phyloP scores from a whole-genome alignment of 306 rosid species.

The Prunus fruticosa region DNA sequence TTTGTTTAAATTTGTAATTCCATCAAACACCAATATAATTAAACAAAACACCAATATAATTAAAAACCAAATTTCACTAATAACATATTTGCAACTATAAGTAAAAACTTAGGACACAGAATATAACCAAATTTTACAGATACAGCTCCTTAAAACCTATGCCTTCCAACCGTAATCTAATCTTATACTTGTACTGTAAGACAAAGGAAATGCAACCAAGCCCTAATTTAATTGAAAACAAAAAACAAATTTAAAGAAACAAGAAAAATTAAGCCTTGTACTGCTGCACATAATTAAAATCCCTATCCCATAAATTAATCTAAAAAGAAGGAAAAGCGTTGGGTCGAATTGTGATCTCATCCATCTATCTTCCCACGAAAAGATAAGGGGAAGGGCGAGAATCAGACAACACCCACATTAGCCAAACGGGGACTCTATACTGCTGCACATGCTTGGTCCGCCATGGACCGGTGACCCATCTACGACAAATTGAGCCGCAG shows the following conservation, averaged over 20 bases:
- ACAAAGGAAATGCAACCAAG: neutral
- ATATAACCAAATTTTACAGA: neutral
- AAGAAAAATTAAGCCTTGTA: neutral
- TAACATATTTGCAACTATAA: neutral
- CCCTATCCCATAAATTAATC: neutral
- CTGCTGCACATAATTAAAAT: neutral
- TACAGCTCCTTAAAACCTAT: neutral
- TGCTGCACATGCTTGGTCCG: neutral
- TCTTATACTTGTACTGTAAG: neutral
- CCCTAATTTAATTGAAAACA: neutral
- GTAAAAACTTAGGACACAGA: neutral
- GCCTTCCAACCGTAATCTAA: neutral
- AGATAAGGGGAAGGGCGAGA: slow-evolving; percentile 41
- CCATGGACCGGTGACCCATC: neutral
- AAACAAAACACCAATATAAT: neutral
- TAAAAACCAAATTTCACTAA: neutral
- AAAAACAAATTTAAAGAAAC: neutral
- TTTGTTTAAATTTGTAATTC: no score
- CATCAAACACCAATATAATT: no score
- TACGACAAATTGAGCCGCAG: slow-evolving; percentile 29
- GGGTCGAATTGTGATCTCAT: neutral
- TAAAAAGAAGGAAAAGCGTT: neutral
- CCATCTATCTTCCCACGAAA: slow-evolving; percentile 7
- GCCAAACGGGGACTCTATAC: neutral
- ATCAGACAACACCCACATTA: slow-evolving; percentile 20